Percentiles rank a stretch among this genome's conserved stretches.
phyloP scores from a whole-genome alignment of 805 yeast species.

The Starmerella apis region DNA sequence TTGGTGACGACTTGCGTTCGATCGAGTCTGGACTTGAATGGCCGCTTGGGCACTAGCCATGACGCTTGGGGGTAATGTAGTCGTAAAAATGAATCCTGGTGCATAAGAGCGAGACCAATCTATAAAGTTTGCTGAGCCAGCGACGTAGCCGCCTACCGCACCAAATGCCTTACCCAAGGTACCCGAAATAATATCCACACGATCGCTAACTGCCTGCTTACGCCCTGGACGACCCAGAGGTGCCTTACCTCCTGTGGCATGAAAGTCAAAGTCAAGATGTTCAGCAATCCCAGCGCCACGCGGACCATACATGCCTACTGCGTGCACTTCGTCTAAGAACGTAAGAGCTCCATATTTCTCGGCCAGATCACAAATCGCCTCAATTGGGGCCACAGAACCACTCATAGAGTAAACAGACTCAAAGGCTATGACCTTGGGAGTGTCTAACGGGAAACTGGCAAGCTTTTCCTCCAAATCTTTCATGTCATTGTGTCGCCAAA shows the following conservation, averaged over 20 bases:
- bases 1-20: constrained; percentile 62
- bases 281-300: constrained; percentile 99
- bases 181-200: constrained; percentile 94
- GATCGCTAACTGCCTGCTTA: constrained; percentile 50
- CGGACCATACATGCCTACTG: constrained; percentile 98
- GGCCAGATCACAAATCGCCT: constrained; percentile 85
- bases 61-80: constrained; percentile 91
- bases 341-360: constrained; percentile 96
- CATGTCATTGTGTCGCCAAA: constrained; percentile 85
- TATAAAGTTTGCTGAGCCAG: constrained; percentile 69
- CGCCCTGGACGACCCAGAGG: constrained; percentile 37
- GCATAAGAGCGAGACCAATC: constrained; percentile 96
- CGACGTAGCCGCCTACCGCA: constrained; percentile 94
- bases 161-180: constrained; percentile 97
- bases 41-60: constrained; percentile 94
- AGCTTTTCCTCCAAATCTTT: constrained; percentile 70
- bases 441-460: constrained; percentile 68
- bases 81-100: constrained; percentile 96
- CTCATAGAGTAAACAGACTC: constrained; percentile 98
- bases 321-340: constrained; percentile 96
- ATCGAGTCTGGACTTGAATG: constrained; percentile 69
- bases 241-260: constrained; percentile 50
- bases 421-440: constrained; percentile 92
- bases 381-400: constrained; percentile 92
- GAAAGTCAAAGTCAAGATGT: constrained; percentile 80